Evolutionary conservation across 257 asterid genomes (phyloP).

Genomic region (Plectranthus barbatus): DNA sequence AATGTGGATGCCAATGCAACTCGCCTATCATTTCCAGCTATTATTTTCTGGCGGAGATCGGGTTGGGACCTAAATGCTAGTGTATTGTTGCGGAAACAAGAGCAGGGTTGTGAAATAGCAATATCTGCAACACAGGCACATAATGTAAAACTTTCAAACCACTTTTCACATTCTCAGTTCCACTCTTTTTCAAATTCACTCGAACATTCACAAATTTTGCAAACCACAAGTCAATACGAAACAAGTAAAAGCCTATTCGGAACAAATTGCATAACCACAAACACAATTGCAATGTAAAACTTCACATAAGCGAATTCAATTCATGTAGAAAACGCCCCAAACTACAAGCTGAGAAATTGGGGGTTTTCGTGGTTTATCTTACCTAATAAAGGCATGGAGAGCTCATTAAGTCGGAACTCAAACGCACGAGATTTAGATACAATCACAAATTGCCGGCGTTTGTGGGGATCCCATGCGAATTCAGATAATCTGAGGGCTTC

Average conservation of each 20-base stretch:
- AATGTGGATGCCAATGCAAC: slow-evolving; percentile 33
- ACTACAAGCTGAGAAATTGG: not conserved
- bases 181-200: not conserved
- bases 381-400: slow-evolving; percentile 94
- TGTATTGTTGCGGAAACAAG: slow-evolving; percentile 50
- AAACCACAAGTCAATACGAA: not conserved
- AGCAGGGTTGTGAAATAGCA: slow-evolving; percentile 69
- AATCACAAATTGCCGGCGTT: slow-evolving; percentile 4
- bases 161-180: not conserved
- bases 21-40: slow-evolving; percentile 37
- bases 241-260: not conserved
- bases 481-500: not conserved
- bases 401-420: slow-evolving; percentile 71
- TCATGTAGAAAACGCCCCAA: not conserved
- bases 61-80: slow-evolving; percentile 42
- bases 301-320: not conserved
- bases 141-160: slow-evolving; percentile 8
- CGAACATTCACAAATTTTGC: not conserved
- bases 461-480: slow-evolving; percentile 19
- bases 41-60: slow-evolving; percentile 21
- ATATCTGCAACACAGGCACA: slow-evolving; percentile 59
- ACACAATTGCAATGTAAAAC: not conserved
- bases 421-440: slow-evolving; percentile 16
- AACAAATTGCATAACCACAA: not conserved
- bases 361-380: not conserved